Evolutionary conservation across 1,284 basidiomycete genomes (phyloP).

Genomic region (Ustilago xerochloae): DNA sequence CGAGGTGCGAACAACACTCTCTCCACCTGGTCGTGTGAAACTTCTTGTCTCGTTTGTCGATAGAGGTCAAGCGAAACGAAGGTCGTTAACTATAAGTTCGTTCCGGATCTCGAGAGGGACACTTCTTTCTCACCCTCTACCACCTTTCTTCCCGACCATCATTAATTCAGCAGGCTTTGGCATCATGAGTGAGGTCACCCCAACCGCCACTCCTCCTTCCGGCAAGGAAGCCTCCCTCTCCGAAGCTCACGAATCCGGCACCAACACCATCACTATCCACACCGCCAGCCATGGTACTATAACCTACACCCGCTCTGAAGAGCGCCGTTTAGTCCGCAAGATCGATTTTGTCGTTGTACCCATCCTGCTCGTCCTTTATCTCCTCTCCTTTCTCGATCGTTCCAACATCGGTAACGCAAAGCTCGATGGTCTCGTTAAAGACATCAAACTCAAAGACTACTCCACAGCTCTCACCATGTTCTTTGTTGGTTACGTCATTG

Average conservation of each 20-base stretch:
- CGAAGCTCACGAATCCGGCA: conserved; percentile 16
- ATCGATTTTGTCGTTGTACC: conserved; percentile 55
- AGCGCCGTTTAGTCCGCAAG: conserved; percentile 51
- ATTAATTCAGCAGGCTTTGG: not conserved
- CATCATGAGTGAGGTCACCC: conserved; percentile 24
- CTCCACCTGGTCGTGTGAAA: not conserved
- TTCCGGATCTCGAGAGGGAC: too few species aligned
- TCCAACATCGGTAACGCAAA: conserved; percentile 57
- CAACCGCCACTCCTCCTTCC: conserved; percentile 14
- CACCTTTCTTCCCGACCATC: not conserved
- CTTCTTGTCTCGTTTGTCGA: not conserved
- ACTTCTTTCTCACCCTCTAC: too few species aligned
- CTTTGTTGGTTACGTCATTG: conserved; percentile 56
- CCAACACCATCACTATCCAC: conserved; percentile 6
- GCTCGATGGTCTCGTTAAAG: conserved; percentile 49
- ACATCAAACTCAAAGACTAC: conserved; percentile 52
- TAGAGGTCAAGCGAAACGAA: too few species aligned
- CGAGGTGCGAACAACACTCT: not conserved
- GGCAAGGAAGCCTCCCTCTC: conserved; percentile 18
- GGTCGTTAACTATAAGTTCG: too few species aligned
- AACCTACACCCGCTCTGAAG: conserved; percentile 52
- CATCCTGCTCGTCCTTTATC: conserved; percentile 49
- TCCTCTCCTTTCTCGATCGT: conserved; percentile 53
- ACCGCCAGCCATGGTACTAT: conserved; percentile 21
- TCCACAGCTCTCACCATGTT: conserved; percentile 45